Evolutionary conservation across 1,284 basidiomycete genomes (phyloP), one percentile per base, ranked within the genome.

Genomic region (Vanrija sp.): DNA sequence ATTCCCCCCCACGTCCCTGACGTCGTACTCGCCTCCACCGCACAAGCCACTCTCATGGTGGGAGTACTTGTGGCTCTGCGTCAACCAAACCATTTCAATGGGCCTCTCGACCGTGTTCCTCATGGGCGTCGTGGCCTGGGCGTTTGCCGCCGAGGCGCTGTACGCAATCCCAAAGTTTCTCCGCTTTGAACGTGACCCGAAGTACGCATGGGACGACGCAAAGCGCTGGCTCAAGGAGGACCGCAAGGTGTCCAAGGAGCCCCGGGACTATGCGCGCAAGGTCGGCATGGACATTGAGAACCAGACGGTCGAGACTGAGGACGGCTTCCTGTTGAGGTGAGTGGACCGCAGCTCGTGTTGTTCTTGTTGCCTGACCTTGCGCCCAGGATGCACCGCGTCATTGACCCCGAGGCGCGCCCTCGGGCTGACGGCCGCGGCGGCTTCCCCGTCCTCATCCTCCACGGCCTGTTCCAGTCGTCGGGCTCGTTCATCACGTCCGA

Each of bases 401-500:
- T 83, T 52, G 78, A 81, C 60, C 80, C 80, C 16, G 62, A 78
- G 45, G 73, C 79, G 6, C 67, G 72, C 55, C 67, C 68, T 19
- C 73, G 74, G 38, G 58, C 73, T 5, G 78, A 80, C 60, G 80
- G 81, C 0, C 67, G 75, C 59, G 79, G 79, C 21, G 82, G 82
- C 1, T 84, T 80, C 71, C 83, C 83, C 1, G 79, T 84, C n/a
- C 72, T 85, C 12, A 80, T 85, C 61, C 78, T 83, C 60, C 83
- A 85, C 73, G 83, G 83, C 38, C 74, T 85, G 5, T 85, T 85
- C 71, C 83, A 85, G 71, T 81, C 79, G 5, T 80, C 80, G n/a
- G 83, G 83, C 6, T 81, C 79, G 43, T 85, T 85, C 65, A 79
- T 85, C 58, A 85, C 83, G 0, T 82, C 80, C 15, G 83, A 85